These are phyloP conservation scores for Penicillium sp. DNA, from an alignment of 2,329 filamentous ascomycete genomes.

Conservation along the genomic window DNA sequence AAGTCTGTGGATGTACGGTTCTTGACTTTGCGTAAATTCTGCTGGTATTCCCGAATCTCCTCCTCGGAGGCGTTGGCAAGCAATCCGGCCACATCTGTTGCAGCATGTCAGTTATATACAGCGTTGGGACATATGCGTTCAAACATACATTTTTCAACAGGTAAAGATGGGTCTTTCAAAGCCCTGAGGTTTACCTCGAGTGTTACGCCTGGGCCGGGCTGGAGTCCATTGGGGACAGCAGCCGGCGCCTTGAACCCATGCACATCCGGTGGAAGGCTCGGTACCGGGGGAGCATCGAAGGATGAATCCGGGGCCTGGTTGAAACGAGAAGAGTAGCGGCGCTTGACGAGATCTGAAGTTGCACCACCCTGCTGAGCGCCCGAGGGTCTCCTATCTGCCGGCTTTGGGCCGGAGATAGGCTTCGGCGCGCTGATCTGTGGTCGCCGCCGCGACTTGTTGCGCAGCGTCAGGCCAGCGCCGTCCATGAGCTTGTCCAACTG, in stretches of 20 bases:
- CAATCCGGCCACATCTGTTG: constrained; percentile 52
- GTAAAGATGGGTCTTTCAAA: constrained; percentile 73
- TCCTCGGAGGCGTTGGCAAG: constrained; percentile 82
- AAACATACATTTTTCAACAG: constrained; percentile 73
- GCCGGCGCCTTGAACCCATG: constrained; percentile 56
- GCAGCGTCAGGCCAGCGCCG: constrained; percentile 57
- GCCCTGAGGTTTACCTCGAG: constrained; percentile 72
- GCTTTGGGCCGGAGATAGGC: constrained; percentile 48
- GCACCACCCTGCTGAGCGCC: constrained; percentile 45
- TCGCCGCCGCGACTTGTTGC: constrained; percentile 49
- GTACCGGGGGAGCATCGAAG: constrained; percentile 66
- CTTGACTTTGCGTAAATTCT: constrained; percentile 71
- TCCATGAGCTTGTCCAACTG: constrained; percentile 38
- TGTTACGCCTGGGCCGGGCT: constrained; percentile 54
- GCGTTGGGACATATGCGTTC: neutral
- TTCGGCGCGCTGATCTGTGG: constrained; percentile 59
- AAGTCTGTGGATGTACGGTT: constrained; percentile 75
- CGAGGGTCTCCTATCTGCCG: constrained; percentile 33
- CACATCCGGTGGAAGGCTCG: constrained; percentile 57
- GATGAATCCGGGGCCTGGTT: constrained; percentile 70
- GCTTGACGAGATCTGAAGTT: constrained; percentile 82
- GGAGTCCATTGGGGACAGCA: constrained; percentile 43
- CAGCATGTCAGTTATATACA: neutral
- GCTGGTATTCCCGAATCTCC: constrained; percentile 79
- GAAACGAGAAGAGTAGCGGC: constrained; percentile 89